These are phyloP conservation scores for Hypoxylon sp. DNA, from an alignment of 2,329 filamentous ascomycete genomes.

Conservation along the genomic window DNA sequence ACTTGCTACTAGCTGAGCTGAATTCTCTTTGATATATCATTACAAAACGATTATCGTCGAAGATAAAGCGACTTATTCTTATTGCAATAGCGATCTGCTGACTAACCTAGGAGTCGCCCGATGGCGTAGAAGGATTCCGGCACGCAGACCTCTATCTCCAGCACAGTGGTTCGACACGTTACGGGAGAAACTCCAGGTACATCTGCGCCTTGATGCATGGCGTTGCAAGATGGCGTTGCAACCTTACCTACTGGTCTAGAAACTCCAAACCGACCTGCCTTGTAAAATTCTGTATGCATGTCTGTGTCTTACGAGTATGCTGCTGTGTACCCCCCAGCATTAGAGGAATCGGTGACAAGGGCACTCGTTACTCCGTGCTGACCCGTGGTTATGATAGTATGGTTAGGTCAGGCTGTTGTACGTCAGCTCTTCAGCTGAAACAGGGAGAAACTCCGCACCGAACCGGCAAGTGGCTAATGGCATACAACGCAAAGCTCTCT, in stretches of 20 bases:
- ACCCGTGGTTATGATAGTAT: background rate
- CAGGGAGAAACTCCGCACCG: constrained; percentile 39
- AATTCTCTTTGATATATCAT: background rate
- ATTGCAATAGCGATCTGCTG: constrained; percentile 19
- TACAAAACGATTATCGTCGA: background rate
- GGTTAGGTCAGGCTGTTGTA: background rate
- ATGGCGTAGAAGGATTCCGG: constrained; percentile 16
- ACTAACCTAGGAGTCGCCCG: constrained; percentile 22
- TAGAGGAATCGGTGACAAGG: background rate
- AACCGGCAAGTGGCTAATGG: constrained; percentile 4
- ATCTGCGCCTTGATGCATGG: constrained; percentile 8
- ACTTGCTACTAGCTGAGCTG: background rate
- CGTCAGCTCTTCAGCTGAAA: constrained; percentile 20
- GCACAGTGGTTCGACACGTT: constrained; percentile 31
- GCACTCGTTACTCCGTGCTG: constrained; percentile 31
- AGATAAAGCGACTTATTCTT: constrained; percentile 30
- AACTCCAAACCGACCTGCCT: constrained; percentile 37
- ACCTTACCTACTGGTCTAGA: constrained; percentile 14
- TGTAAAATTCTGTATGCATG: background rate
- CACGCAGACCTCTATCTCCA: constrained; percentile 8
- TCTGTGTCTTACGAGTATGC: constrained; percentile 1
- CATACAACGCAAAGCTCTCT: background rate
- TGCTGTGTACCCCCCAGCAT: background rate
- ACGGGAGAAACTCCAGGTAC: constrained; percentile 37
- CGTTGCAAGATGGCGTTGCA: constrained; percentile 9